A percentile compares a stretch with the other conserved stretches of the same genome.
These are phyloP conservation scores for Hyphopichia wangnamkhiaoensis DNA, from an alignment of 1,139 yeast species.

Conservation along the genomic window DNA sequence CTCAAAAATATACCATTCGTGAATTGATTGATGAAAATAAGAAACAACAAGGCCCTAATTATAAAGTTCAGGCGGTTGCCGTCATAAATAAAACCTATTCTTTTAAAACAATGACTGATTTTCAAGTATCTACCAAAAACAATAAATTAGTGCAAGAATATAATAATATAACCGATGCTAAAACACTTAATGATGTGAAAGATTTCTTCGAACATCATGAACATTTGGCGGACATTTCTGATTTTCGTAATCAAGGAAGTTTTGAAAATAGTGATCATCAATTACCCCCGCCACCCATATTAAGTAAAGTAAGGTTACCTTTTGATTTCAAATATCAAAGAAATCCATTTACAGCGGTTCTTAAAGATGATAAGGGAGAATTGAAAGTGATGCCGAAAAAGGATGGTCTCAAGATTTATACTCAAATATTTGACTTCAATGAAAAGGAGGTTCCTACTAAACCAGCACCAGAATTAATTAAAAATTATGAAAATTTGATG, in stretches of 20 bases:
- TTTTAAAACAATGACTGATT: constrained; percentile 87
- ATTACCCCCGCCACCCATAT: constrained; percentile 84
- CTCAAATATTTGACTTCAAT: constrained; percentile 42
- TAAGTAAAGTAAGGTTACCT: constrained; percentile 75
- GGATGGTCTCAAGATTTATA: constrained; percentile 44
- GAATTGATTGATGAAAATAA: constrained; percentile 43
- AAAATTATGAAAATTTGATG: constrained; percentile 30
- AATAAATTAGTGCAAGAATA: constrained; percentile 48
- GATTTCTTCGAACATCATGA: constrained; percentile 41
- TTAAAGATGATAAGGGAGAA: constrained; percentile 66
- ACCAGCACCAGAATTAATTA: constrained; percentile 40
- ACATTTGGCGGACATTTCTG: constrained; percentile 32
- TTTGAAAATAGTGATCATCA: constrained; percentile 54
- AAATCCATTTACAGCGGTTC: constrained; percentile 53
- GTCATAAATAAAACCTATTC: constrained; percentile 70
- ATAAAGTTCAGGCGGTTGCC: constrained; percentile 60
- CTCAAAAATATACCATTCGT: constrained; percentile 50
- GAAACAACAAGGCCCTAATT: constrained; percentile 23
- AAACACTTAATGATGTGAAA: constrained; percentile 39
- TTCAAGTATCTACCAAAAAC: constrained; percentile 68
- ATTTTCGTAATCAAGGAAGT: constrained; percentile 25
- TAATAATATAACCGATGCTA: constrained; percentile 25
- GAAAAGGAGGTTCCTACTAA: constrained; percentile 28
- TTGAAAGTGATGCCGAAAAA: constrained; percentile 40
- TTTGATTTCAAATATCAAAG: constrained; percentile 55